These are phyloP conservation scores for Escallonia rubra DNA, from an alignment of 129 eudicot species.

Conservation along the genomic window DNA sequence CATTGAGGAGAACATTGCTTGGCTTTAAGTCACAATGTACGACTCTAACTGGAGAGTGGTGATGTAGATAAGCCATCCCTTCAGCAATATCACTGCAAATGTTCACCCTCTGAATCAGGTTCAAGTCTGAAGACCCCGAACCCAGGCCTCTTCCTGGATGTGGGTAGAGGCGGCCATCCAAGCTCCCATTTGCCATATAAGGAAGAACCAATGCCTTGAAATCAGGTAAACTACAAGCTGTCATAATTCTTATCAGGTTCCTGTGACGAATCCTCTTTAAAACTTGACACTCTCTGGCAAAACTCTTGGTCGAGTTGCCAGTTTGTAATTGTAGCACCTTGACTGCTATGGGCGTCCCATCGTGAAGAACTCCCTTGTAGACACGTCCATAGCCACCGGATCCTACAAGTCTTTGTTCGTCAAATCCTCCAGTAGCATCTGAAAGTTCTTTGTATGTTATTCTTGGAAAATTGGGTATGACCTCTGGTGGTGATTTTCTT, in stretches of 20 bases:
- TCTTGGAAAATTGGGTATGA: conserved; percentile 45
- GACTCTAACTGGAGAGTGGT: conserved; percentile 58
- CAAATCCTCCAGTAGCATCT: conserved; percentile 51
- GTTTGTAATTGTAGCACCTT: conserved; percentile 53
- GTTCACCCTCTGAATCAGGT: conserved; percentile 41
- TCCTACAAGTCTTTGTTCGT: conserved; percentile 38
- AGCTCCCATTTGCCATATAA: conserved; percentile 59
- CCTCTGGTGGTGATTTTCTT: conserved; percentile 20
- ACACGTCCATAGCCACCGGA: conserved; percentile 59
- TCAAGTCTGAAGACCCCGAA: conserved; percentile 33
- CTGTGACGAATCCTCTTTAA: conserved; percentile 51
- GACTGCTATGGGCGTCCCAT: conserved; percentile 49
- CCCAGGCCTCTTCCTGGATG: conserved; percentile 11
- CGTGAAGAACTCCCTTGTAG: conserved; percentile 44
- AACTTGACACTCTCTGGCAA: conserved; percentile 61
- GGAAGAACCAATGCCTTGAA: conserved; percentile 69
- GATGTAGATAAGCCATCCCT: conserved; percentile 68
- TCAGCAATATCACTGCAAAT: conserved; percentile 65
- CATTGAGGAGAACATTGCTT: conserved; percentile 57
- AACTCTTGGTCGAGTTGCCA: conserved; percentile 49
- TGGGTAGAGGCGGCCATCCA: conserved; percentile 44
- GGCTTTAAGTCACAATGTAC: conserved; percentile 69
- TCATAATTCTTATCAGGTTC: conserved; percentile 52
- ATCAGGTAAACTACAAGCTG: conserved; percentile 61
- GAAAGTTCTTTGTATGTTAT: conserved; percentile 45